Evolutionary conservation across 441 rosid species (phyloP).

Genomic region (Metrosideros polymorpha): DNA sequence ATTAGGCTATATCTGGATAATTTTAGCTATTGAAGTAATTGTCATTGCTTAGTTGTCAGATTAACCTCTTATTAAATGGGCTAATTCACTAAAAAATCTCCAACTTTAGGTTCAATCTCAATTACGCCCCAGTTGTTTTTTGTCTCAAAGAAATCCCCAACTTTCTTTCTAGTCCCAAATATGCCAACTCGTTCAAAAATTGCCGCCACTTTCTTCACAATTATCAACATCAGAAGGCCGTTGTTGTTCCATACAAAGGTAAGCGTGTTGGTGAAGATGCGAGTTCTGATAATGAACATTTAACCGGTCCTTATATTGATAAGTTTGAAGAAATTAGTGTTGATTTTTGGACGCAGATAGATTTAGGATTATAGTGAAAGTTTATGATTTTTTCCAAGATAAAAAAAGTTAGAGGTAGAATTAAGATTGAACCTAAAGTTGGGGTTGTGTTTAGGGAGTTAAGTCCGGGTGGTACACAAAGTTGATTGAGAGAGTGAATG

Average conservation of each 20-base stretch:
- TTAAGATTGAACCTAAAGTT: neutral
- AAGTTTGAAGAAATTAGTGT: neutral
- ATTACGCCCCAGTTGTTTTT: neutral
- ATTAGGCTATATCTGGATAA: no score
- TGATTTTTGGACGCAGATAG: neutral
- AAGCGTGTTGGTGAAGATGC: neutral
- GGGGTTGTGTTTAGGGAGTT: no score
- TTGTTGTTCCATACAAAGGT: neutral
- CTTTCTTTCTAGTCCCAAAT: neutral
- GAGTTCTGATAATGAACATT: neutral
- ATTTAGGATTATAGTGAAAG: neutral
- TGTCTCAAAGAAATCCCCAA: neutral
- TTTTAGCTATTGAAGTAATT: neutral
- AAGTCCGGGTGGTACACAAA: neutral
- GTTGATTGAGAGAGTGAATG: neutral
- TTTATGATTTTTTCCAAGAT: neutral
- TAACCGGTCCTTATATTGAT: neutral
- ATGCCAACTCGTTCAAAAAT: neutral
- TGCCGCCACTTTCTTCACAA: neutral
- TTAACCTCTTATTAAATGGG: neutral
- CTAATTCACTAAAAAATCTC: neutral
- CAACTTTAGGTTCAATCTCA: neutral
- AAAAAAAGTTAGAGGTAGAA: fast-evolving
- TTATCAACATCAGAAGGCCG: neutral
- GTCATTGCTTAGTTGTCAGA: neutral